Conservation (phyloP, 2,329 filamentous ascomycete genomes). For the Neospermospora avenae region DNA sequence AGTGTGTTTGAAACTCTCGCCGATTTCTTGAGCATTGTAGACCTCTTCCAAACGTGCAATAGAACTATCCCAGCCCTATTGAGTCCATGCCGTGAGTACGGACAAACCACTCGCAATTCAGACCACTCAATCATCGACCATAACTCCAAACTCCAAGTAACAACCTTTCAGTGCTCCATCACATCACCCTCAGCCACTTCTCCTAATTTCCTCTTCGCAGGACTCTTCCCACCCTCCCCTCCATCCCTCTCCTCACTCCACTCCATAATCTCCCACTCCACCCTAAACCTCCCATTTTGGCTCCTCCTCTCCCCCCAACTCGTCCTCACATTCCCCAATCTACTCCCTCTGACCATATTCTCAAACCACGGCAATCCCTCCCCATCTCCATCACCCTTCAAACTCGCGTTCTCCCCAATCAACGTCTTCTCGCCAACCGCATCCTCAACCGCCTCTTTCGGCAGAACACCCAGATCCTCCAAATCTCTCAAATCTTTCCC, state of each 20-base stretch:
- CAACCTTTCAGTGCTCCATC: constrained; percentile 9
- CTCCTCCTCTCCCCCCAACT: constrained; percentile 52
- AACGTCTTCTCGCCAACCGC: constrained; percentile 31
- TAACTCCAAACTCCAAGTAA: neutral
- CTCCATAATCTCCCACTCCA: constrained; percentile 85
- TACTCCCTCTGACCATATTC: constrained; percentile 72
- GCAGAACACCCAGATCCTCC: constrained; percentile 72
- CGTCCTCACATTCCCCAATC: constrained; percentile 64
- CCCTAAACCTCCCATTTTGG: constrained; percentile 59
- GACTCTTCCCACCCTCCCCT: constrained; percentile 34
- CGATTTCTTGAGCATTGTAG: too few species aligned
- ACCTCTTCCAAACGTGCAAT: too few species aligned
- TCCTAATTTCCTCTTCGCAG: constrained; percentile 52
- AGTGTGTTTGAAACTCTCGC: too few species aligned
- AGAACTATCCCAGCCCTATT: too few species aligned
- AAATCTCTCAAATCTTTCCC: constrained; percentile 68
- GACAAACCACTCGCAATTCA: neutral
- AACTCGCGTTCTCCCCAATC: constrained; percentile 9
- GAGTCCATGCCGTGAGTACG: neutral
- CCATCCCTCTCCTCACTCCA: constrained; percentile 53
- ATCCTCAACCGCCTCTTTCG: constrained; percentile 42
- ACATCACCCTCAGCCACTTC: constrained; percentile 30
- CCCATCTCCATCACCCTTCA: constrained; percentile 29
- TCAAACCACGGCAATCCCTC: constrained; percentile 81
- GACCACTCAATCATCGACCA: neutral